A percentile compares a stretch with the other conserved stretches of the same genome.
Evolutionary conservation across 73 alveolate species (phyloP).

Genomic region (Blepharisma stoltei): DNA sequence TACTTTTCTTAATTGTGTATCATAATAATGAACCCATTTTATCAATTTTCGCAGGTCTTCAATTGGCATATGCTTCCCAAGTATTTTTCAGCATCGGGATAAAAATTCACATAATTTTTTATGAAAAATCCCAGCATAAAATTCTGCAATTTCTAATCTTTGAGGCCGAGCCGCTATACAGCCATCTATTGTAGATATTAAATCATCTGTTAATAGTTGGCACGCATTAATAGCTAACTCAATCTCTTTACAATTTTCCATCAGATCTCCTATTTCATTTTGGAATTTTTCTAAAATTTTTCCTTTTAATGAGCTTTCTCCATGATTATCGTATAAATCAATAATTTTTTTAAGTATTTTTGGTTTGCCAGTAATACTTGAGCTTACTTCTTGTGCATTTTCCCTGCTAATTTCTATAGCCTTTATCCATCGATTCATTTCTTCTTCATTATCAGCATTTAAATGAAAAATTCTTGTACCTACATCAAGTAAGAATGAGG

Average conservation of each 20-base stretch:
- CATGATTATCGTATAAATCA: conserved; percentile 37
- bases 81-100: conserved; percentile 42
- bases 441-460: conserved; percentile 62
- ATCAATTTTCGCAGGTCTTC: conserved; percentile 34
- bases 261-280: conserved; percentile 32
- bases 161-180: conserved; percentile 59
- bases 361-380: conserved; percentile 58
- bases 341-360: conserved; percentile 49
- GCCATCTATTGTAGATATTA: conserved; percentile 61
- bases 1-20: conserved; percentile 39
- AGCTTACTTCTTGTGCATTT: conserved; percentile 47
- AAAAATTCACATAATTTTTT: conserved; percentile 46
- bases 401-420: conserved; percentile 34
- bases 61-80: conserved; percentile 34
- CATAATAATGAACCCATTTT: conserved; percentile 53
- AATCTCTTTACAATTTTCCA: conserved; percentile 44
- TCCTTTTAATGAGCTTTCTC: conserved; percentile 30
- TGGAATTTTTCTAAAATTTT: conserved; percentile 37
- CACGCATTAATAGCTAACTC: conserved; percentile 39
- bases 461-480: conserved; percentile 68
- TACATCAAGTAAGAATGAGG: conserved; percentile 58
- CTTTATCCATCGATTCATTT: conserved; percentile 56
- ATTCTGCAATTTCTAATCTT: conserved; percentile 56
- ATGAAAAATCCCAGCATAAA: conserved; percentile 52
- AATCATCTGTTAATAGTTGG: conserved; percentile 40